A percentile compares a stretch with the other conserved stretches of the same genome.
Conservation (phyloP, 2,329 filamentous ascomycete genomes). For the Akanthomyces muscarius region DNA sequence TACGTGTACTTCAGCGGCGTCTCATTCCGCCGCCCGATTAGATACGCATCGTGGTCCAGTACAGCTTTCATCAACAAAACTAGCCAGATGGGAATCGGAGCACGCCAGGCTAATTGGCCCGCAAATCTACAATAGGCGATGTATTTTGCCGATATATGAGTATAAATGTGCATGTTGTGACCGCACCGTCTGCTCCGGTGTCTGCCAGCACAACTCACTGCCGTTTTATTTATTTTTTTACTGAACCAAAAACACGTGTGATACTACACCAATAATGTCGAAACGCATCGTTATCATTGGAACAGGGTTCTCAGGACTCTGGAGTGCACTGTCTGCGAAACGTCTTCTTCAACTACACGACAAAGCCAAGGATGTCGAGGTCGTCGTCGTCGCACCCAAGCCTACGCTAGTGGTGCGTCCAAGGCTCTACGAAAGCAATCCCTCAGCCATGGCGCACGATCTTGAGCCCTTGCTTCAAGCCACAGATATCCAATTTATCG, state of each 20-base stretch:
- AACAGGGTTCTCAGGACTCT: conserved; percentile 34
- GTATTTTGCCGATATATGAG: not conserved
- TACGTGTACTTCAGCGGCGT: not conserved
- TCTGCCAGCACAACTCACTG: not conserved
- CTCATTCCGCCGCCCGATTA: not conserved
- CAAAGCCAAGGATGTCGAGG: conserved; percentile 24
- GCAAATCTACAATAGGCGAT: not conserved
- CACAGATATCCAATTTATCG: conserved; percentile 26
- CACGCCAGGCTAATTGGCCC: not conserved
- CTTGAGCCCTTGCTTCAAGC: conserved; percentile 26
- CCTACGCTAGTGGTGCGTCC: conserved; percentile 31
- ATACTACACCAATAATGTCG: not conserved
- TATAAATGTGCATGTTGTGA: not conserved
- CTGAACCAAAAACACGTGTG: too few relatives aligned
- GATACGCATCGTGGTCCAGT: not conserved
- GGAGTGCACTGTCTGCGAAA: conserved; percentile 34
- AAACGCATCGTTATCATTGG: conserved; percentile 26
- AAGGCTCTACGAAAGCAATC: conserved; percentile 32
- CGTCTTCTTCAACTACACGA: conserved; percentile 27
- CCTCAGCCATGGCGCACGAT: conserved; percentile 24
- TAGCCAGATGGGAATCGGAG: not conserved
- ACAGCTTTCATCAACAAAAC: too few relatives aligned
- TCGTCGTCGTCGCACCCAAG: conserved; percentile 32
- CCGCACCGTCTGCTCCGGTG: too few relatives aligned
- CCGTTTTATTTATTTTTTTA: not conserved